Conservation (phyloP, 2,329 filamentous ascomycete genomes). For the Penicillium sp. region DNA sequence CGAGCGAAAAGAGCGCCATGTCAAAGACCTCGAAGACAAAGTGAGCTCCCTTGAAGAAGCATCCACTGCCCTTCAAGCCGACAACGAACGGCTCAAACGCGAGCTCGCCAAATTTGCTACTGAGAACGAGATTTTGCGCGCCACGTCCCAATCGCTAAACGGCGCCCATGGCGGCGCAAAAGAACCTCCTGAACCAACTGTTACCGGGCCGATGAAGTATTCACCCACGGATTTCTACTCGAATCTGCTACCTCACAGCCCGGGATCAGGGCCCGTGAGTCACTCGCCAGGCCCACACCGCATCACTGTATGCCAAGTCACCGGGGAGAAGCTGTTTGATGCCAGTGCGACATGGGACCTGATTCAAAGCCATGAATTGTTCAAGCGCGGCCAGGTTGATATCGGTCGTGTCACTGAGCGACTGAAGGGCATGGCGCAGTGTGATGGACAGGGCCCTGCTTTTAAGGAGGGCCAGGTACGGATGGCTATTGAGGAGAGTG, state of each 20-base stretch:
- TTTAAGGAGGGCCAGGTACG: slow-evolving; percentile 72
- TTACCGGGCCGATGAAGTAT: slow-evolving; percentile 64
- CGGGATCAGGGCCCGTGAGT: slow-evolving; percentile 1
- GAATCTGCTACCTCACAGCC: slow-evolving; percentile 51
- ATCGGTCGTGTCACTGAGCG: slow-evolving; percentile 73
- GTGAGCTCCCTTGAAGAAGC: slow-evolving; percentile 70
- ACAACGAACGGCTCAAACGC: slow-evolving; percentile 81
- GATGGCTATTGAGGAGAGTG: slow-evolving; percentile 70
- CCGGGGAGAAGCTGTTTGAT: slow-evolving; percentile 63
- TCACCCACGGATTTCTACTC: slow-evolving; percentile 67
- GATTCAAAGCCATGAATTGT: slow-evolving; percentile 74
- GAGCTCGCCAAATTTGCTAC: slow-evolving; percentile 78
- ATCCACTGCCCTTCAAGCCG: slow-evolving; percentile 64
- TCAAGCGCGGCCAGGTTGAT: slow-evolving; percentile 70
- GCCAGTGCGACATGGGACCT: slow-evolving; percentile 82
- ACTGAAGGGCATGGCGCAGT: slow-evolving; percentile 67
- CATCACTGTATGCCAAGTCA: slow-evolving; percentile 58
- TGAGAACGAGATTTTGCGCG: slow-evolving; percentile 87
- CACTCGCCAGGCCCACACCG: slow-evolving; percentile 51
- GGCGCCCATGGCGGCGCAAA: slow-evolving; percentile 40
- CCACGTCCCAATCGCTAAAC: slow-evolving; percentile 54
- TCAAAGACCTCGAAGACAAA: slow-evolving; percentile 86
- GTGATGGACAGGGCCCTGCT: slow-evolving; percentile 81
- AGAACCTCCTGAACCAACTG: slow-evolving; percentile 37
- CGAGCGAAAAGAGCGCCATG: slow-evolving; percentile 89